A percentile compares a stretch with the other conserved stretches of the same genome.
These are phyloP conservation scores for Phytophthora megakarya DNA, from an alignment of 352 stramenopile species.

Conservation along the genomic window DNA sequence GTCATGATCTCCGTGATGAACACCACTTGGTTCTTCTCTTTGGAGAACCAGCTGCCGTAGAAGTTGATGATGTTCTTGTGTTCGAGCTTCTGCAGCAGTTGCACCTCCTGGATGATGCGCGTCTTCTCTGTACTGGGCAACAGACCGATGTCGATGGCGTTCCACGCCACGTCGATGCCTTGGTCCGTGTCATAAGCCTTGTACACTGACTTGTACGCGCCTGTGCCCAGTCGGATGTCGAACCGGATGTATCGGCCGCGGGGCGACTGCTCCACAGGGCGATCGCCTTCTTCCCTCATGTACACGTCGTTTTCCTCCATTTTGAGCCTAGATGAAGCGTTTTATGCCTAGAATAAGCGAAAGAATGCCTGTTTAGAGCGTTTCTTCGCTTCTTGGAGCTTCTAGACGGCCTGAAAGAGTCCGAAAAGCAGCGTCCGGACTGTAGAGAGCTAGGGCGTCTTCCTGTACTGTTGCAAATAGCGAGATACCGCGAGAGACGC, in stretches of 20 bases:
- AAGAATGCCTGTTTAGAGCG: background rate
- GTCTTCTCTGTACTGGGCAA: conserved; percentile 95
- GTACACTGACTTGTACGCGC: conserved; percentile 92
- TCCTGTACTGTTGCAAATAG: background rate
- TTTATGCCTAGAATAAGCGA: conserved; percentile 1
- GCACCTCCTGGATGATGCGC: conserved; percentile 97
- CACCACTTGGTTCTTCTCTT: conserved; percentile 98
- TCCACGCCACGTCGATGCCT: conserved; percentile 99
- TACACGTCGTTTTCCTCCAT: conserved; percentile 79
- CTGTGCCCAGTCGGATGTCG: conserved; percentile 80
- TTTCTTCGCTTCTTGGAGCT: conserved; percentile 20
- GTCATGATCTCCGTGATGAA: conserved; percentile 99
- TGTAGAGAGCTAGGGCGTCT: background rate
- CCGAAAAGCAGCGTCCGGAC: background rate
- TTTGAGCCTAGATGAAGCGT: background rate
- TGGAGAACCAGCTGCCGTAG: conserved; percentile 98
- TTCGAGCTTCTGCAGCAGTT: conserved; percentile 96
- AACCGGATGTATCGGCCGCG: conserved; percentile 88
- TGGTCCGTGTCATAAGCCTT: conserved; percentile 98
- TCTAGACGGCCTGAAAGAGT: conserved; percentile 1
- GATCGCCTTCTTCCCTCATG: conserved; percentile 74
- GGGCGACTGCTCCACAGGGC: conserved; percentile 76
- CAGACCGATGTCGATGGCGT: conserved; percentile 97
- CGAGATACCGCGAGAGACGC: conserved; percentile 6
- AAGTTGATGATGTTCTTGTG: conserved; percentile 99